Conservation (phyloP, 2,329 filamentous ascomycete genomes). For the Chaetomium strumarium region DNA sequence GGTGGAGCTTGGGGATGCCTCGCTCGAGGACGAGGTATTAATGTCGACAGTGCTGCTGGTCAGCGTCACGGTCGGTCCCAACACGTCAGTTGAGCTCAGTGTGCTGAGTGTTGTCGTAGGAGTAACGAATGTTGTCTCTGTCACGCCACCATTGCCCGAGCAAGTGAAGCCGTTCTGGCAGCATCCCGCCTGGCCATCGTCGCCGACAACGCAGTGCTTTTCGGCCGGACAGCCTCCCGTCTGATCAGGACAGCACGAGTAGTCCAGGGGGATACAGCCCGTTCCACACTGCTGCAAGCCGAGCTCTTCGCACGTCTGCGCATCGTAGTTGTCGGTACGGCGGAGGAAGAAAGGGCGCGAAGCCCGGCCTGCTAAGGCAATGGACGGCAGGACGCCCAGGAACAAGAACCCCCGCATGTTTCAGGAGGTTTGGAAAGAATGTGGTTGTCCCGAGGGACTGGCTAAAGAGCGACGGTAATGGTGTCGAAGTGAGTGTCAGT, state of each 20-base stretch:
- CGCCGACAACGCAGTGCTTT: slow-evolving; percentile 2
- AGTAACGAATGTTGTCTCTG: background rate
- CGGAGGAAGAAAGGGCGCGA: slow-evolving; percentile 4
- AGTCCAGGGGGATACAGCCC: slow-evolving; percentile 9
- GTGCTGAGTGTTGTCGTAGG: background rate
- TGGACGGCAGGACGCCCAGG: slow-evolving; percentile 17
- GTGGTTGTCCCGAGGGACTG: slow-evolving; percentile 5
- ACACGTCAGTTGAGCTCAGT: background rate
- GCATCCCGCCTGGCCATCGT: slow-evolving; percentile 9
- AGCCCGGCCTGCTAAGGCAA: slow-evolving; percentile 7
- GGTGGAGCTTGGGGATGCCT: too few species aligned
- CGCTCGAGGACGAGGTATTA: background rate
- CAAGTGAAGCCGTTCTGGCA: slow-evolving; percentile 6
- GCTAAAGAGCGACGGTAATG: slow-evolving; percentile 1
- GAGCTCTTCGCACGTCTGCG: slow-evolving; percentile 4
- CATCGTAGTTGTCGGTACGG: background rate
- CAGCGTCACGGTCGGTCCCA: background rate
- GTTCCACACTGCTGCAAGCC: slow-evolving; percentile 8
- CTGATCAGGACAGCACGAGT: slow-evolving; percentile 8
- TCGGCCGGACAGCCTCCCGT: slow-evolving; percentile 1
- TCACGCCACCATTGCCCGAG: slow-evolving; percentile 9
- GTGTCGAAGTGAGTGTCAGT: background rate
- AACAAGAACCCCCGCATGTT: slow-evolving; percentile 17
- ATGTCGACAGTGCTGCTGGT: background rate
- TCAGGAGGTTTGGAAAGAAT: background rate